phyloP scores from a whole-genome alignment of 768 basidiomycete genomes.

The Mycena albidolilacea region DNA sequence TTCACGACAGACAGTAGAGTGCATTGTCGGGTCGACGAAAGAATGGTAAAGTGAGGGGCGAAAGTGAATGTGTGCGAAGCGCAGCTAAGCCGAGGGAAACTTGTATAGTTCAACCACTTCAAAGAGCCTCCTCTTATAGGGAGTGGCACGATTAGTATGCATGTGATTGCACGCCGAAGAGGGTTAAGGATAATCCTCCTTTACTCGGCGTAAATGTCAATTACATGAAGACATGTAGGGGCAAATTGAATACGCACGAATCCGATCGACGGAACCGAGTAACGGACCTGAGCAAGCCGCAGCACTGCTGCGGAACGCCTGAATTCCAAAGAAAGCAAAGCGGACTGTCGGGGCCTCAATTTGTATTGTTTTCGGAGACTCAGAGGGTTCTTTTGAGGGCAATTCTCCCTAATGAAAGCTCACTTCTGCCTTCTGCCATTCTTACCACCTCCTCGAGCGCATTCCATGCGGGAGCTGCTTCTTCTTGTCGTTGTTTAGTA shows the following conservation, averaged over 20 bases:
- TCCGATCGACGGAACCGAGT: not conserved
- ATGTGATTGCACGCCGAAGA: constrained; percentile 1
- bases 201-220: not conserved
- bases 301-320: not conserved
- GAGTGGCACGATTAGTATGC: not conserved
- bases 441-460: constrained; percentile 67
- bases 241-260: not conserved
- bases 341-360: not conserved
- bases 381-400: constrained; percentile 8
- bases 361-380: too few species aligned
- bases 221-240: constrained; percentile 19
- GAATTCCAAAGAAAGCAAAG: not conserved
- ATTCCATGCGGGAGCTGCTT: constrained; percentile 50
- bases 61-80: constrained; percentile 31
- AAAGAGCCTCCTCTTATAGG: constrained; percentile 10
- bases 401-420: constrained; percentile 66
- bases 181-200: constrained; percentile 1
- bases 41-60: constrained; percentile 14
- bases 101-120: not conserved
- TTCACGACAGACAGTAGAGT: constrained; percentile 12
- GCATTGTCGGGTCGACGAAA: constrained; percentile 31
- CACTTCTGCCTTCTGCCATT: constrained; percentile 72
- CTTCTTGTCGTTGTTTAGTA: constrained; percentile 38
- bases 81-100: constrained; percentile 31
- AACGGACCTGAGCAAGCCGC: not conserved